A percentile compares a stretch with the other conserved stretches of the same genome.
These are phyloP conservation scores for Millerozyma acaciae DNA, from an alignment of 805 yeast species.

Conservation along the genomic window DNA sequence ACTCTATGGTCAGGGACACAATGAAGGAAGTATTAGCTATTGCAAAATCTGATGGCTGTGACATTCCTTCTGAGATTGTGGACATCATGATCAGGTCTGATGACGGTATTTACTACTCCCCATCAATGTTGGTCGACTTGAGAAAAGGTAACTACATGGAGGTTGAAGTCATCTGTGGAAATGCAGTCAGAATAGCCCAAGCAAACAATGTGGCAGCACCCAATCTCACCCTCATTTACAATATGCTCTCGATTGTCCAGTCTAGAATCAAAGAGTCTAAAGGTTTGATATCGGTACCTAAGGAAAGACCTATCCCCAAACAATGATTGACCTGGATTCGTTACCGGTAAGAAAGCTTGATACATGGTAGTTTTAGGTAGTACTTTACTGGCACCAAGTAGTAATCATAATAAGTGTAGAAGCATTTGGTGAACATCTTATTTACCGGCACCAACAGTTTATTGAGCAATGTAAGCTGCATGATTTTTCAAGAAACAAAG, in stretches of 20 bases:
- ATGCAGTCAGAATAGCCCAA: constrained; percentile 17
- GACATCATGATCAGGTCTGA: constrained; percentile 18
- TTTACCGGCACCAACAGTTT: too few relatives aligned
- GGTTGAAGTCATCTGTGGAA: constrained; percentile 20
- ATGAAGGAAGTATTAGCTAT: constrained; percentile 20
- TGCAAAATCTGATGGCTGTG: constrained; percentile 21
- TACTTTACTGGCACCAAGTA: too few relatives aligned
- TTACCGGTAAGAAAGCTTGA: too few relatives aligned
- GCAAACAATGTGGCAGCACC: constrained; percentile 16
- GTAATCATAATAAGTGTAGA: too few relatives aligned
- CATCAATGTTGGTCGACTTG: constrained; percentile 23
- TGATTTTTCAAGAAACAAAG: too few relatives aligned
- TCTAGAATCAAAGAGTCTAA: constrained; percentile 15
- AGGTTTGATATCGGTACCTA: constrained; percentile 16
- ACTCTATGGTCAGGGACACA: constrained; percentile 13
- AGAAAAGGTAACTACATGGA: constrained; percentile 20
- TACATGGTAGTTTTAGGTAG: too few relatives aligned
- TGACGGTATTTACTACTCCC: constrained; percentile 18
- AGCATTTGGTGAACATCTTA: too few relatives aligned
- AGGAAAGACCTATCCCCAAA: constrained; percentile 13
- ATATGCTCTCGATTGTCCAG: constrained; percentile 17
- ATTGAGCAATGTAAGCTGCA: too few relatives aligned
- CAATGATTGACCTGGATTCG: too few relatives aligned
- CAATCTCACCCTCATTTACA: constrained; percentile 13
- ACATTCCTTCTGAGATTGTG: constrained; percentile 12